Conservation (phyloP, 2,329 filamentous ascomycete genomes). For the Nemania bipapillata region DNA sequence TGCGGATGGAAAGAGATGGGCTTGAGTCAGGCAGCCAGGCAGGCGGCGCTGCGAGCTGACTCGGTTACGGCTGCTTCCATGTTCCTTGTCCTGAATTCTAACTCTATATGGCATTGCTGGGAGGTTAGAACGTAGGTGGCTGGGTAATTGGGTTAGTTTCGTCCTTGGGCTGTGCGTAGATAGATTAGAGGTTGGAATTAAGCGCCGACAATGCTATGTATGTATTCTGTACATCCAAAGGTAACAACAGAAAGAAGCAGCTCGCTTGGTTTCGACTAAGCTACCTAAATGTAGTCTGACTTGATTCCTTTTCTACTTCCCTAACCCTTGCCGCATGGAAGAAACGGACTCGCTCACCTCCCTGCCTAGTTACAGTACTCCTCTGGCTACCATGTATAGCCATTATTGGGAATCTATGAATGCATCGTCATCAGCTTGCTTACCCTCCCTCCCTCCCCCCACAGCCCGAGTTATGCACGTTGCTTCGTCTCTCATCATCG, state of each 20-base stretch:
- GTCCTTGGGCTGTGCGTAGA: neutral
- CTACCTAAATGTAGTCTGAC: no score
- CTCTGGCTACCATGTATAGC: conserved; percentile 20
- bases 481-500: conserved; percentile 33
- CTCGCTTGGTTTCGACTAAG: neutral
- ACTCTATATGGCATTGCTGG: neutral
- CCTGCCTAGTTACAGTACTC: conserved; percentile 7
- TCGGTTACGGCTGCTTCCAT: neutral
- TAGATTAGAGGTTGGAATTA: neutral
- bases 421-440: conserved; percentile 26
- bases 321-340: neutral
- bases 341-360: conserved; percentile 20
- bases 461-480: conserved; percentile 24
- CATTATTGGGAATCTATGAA: conserved; percentile 32
- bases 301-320: neutral
- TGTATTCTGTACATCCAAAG: no score
- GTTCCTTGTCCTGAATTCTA: neutral
- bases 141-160: neutral
- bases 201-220: neutral
- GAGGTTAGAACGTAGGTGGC: neutral
- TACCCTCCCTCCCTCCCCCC: conserved; percentile 1
- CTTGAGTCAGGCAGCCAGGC: neutral
- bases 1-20: neutral
- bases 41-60: neutral
- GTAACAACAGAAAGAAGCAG: neutral